These are phyloP conservation scores for Curvularia eragrostidis DNA, from an alignment of 2,329 filamentous ascomycete species.

Conservation along the genomic window DNA sequence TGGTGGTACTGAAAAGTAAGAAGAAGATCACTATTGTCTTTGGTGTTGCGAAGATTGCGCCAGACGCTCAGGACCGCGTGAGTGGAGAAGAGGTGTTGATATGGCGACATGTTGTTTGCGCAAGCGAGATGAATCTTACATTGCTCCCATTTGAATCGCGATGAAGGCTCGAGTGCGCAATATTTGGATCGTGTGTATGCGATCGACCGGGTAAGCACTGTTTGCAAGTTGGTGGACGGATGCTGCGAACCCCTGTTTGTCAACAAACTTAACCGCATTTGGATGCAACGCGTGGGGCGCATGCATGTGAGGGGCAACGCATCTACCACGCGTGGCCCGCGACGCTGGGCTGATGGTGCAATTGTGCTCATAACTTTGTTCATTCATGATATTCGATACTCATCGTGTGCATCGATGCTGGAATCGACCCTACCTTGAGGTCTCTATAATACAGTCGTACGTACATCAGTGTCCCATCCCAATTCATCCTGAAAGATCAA, in stretches of 20 bases:
- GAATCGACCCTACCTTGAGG: slow-evolving; percentile 2
- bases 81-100: slow-evolving; percentile 45
- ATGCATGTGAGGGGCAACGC: slow-evolving; percentile 22
- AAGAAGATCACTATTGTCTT: slow-evolving; percentile 42
- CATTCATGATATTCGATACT: slow-evolving; percentile 2
- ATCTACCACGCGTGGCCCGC: slow-evolving; percentile 3
- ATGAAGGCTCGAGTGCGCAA: not conserved
- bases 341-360: not conserved
- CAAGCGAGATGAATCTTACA: slow-evolving; percentile 17
- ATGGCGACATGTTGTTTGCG: slow-evolving; percentile 35
- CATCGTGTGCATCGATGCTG: slow-evolving; percentile 2
- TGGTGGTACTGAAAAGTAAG: slow-evolving; percentile 45
- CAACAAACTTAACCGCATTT: slow-evolving; percentile 15
- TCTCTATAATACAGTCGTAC: slow-evolving; percentile 22
- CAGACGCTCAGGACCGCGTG: slow-evolving; percentile 46
- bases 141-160: slow-evolving; percentile 11
- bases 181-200: not conserved
- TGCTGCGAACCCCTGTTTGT: slow-evolving; percentile 14
- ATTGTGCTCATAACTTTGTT: not conserved
- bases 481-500: slow-evolving; percentile 22
- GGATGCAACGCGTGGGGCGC: slow-evolving; percentile 21
- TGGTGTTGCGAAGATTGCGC: slow-evolving; percentile 41
- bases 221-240: slow-evolving; percentile 10
- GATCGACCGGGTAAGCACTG: slow-evolving; percentile 6
- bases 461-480: slow-evolving; percentile 14